Evolutionary conservation across 2,329 filamentous ascomycete genomes (phyloP), one percentile per base, ranked within the genome.

Genomic region (Onygenales sp.): DNA sequence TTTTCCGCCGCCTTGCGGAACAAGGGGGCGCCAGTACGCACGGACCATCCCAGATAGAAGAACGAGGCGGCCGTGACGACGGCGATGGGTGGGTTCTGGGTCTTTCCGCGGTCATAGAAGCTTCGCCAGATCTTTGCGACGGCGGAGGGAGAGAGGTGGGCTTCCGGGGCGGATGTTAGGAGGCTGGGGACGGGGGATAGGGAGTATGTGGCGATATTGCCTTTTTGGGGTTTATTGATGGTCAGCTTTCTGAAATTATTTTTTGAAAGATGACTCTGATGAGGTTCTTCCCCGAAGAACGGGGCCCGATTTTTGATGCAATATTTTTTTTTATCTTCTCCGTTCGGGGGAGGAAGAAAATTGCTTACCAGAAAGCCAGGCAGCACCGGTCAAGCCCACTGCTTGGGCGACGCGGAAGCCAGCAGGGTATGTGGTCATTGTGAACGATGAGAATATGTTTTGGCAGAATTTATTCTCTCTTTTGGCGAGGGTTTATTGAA

Each of bases 51-150:
- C 2, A 70, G 65, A 51, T 72, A 74, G 38, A 61, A 59, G 54
- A 83, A 74, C 0, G 78, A 75, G 0, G 80, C 77, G 8, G 78
- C 54, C 41, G 82, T 80, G 0, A 75, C 75, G 6, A 76, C 74
- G 3, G 64, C 65, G 48, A 82, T 68, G 55, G 81, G 75, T 2
- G 80, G 70, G 2, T 72, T 69, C 13, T 82, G 75, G 2, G 73
- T 76, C 8, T 78, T 74, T 11, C 81, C 81, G 1, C 82, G 71
- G 56, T 81, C 50, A 55, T 65, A 69, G 35, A 60, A 49, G 43
- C 62, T 52, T 31, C 60, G 53, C 63, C 64, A 69, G 56, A 69
- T 64, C 39, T 61, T 63, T 14, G 62, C 60, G 21, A 68, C 50
- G 52, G 66, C 63, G 9, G 62, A 52, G 38, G 47, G 17, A 14